Evolutionary conservation across 2,329 filamentous ascomycete genomes (phyloP).

Genomic region (Colletotrichum filicis): DNA sequence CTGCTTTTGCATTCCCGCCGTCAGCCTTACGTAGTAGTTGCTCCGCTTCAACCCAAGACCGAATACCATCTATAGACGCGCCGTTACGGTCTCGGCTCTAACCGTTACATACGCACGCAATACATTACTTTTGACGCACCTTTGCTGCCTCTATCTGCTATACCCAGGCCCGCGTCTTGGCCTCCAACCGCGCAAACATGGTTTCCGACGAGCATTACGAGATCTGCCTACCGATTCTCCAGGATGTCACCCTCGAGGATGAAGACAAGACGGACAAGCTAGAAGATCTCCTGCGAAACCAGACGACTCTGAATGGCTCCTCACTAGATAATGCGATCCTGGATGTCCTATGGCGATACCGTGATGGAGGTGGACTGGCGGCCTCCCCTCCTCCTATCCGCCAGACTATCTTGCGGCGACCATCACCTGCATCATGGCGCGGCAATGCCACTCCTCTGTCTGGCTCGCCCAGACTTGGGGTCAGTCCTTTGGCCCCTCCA

Average conservation of each 20-base stretch:
- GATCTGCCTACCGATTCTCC: constrained; percentile 87
- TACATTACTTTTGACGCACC: constrained; percentile 24
- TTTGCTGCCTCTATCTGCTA: constrained; percentile 15
- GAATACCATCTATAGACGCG: constrained; percentile 31
- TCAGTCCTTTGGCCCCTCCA: constrained; percentile 85
- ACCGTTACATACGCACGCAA: constrained; percentile 29
- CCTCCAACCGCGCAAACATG: constrained; percentile 66
- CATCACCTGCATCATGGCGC: constrained; percentile 96
- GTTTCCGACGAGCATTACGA: constrained; percentile 94
- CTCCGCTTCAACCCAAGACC: constrained; percentile 21
- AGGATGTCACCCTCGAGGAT: constrained; percentile 85
- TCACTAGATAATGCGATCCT: constrained; percentile 90
- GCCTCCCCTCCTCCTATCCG: constrained; percentile 87
- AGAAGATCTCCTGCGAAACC: constrained; percentile 84
- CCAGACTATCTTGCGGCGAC: constrained; percentile 88
- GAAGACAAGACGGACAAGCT: constrained; percentile 92
- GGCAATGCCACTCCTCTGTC: constrained; percentile 81
- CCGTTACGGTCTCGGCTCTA: constrained; percentile 25
- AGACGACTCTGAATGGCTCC: constrained; percentile 79
- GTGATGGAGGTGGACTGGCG: constrained; percentile 71
- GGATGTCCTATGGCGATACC: constrained; percentile 89
- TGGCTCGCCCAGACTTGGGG: constrained; percentile 83
- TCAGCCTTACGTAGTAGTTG: constrained; percentile 32
- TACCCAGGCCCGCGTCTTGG: constrained; percentile 17
- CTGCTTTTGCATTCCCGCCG: constrained; percentile 22